Percentiles rank a stretch among this genome's conserved stretches.
These are phyloP conservation scores for Phytophthora melonis DNA, from an alignment of 352 stramenopile genomes.

Conservation along the genomic window DNA sequence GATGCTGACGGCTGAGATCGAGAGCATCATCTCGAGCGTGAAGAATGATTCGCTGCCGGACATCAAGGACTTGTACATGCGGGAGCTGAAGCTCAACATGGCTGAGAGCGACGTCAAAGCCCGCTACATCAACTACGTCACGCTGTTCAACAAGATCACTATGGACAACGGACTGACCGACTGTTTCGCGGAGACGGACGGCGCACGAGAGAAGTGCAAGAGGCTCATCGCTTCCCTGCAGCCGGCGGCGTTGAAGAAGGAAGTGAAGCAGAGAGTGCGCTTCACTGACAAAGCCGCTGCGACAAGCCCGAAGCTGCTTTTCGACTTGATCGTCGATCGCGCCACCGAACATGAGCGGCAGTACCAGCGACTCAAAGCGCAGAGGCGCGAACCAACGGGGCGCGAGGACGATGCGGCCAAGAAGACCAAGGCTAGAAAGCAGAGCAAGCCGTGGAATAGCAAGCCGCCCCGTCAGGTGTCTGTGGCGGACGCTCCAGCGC, in stretches of 20 bases:
- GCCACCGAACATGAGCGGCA: constrained; percentile 6
- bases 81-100: constrained; percentile 5
- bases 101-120: not conserved
- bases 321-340: constrained; percentile 7
- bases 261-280: constrained; percentile 7
- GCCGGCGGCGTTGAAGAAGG: constrained; percentile 1
- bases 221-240: not conserved
- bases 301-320: not conserved
- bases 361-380: not conserved
- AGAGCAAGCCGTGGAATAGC: not conserved
- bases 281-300: not conserved
- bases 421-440: not conserved
- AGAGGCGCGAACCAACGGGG: not conserved
- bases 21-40: not conserved
- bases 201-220: constrained; percentile 1
- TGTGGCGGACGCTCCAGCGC: no score
- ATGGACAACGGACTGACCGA: not conserved
- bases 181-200: not conserved
- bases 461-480: no score
- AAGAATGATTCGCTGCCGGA: constrained; percentile 7
- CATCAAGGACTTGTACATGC: not conserved
- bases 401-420: no score
- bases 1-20: not conserved
- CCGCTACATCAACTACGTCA: constrained; percentile 14
- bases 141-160: not conserved